Conservation (phyloP, 2,329 filamentous ascomycete species). For the Fusarium buharicum region DNA sequence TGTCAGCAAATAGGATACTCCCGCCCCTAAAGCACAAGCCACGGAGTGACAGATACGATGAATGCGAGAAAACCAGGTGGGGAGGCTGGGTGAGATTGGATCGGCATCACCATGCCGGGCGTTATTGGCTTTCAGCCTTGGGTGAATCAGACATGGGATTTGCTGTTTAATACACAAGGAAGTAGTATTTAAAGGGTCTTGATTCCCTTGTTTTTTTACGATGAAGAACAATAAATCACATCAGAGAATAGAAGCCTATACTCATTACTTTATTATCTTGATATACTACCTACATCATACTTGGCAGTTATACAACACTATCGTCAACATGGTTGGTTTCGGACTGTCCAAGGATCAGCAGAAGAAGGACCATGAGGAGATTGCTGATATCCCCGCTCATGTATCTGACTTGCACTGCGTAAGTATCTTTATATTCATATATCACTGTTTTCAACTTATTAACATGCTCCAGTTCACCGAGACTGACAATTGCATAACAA, state of each 20-base stretch:
- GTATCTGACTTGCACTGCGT: slow-evolving; percentile 63
- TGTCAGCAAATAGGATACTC: slow-evolving; percentile 5
- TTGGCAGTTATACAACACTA: not conserved
- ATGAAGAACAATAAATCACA: not conserved
- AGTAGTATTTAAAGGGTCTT: slow-evolving; percentile 24
- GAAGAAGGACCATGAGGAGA: slow-evolving; percentile 41
- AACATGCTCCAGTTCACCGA: slow-evolving; percentile 63
- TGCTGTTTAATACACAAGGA: not conserved
- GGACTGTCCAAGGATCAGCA: slow-evolving; percentile 42
- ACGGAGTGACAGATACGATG: slow-evolving; percentile 30
- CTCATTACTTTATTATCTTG: not conserved
- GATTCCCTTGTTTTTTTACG: not conserved
- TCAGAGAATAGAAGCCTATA: not conserved
- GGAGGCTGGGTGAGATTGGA: not conserved
- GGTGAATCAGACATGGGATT: slow-evolving; percentile 2
- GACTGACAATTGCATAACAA: slow-evolving; percentile 69
- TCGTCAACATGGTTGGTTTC: slow-evolving; percentile 42
- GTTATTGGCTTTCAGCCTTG: slow-evolving; percentile 6
- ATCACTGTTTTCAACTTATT: too few species aligned
- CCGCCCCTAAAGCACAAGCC: not conserved
- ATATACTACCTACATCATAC: not conserved
- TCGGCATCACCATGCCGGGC: slow-evolving; percentile 8
- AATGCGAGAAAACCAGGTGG: slow-evolving; percentile 31
- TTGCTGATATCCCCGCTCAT: slow-evolving; percentile 53
- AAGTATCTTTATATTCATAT: too few species aligned